A percentile compares a stretch with the other conserved stretches of the same genome.
phyloP scores from a whole-genome alignment of 106 monocot genomes.

The Dendrobium huoshanense region DNA sequence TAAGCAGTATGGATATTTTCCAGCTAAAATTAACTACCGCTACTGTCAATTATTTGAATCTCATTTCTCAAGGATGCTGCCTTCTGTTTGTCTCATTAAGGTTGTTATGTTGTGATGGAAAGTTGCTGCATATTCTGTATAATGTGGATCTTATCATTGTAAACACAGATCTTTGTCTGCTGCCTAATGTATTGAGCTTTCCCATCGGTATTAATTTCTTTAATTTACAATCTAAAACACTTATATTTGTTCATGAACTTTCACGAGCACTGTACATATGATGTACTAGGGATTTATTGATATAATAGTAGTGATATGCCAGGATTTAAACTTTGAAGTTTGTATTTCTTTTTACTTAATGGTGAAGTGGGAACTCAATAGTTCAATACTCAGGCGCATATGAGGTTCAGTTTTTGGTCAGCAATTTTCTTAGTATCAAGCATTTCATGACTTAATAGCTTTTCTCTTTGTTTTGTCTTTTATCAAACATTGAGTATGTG shows the following conservation, averaged over 20 bases:
- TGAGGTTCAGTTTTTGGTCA: not conserved
- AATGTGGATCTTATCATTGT: not conserved
- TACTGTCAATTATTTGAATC: not conserved
- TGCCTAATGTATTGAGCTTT: not conserved
- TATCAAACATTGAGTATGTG: not conserved
- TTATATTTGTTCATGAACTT: not conserved
- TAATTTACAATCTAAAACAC: not conserved
- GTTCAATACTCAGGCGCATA: not conserved
- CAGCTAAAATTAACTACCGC: not conserved
- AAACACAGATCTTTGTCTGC: not conserved
- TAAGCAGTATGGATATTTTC: not conserved
- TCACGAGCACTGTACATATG: too few species aligned
- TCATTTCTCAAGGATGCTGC: not conserved
- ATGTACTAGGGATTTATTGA: not conserved
- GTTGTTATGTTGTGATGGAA: not conserved
- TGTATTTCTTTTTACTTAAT: not conserved
- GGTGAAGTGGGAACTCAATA: not conserved
- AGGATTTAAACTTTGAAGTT: not conserved
- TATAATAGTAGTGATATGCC: not conserved
- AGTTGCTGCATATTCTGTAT: not conserved
- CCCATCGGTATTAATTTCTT: not conserved
- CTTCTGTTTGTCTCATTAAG: not conserved
- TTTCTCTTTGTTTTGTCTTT: too few species aligned
- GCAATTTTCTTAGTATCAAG: not conserved
- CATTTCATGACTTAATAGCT: not conserved